Percentiles rank a stretch among this genome's conserved stretches.
Evolutionary conservation across 305 asterid genomes (phyloP).

Genomic region (Plantago lanceolata): DNA sequence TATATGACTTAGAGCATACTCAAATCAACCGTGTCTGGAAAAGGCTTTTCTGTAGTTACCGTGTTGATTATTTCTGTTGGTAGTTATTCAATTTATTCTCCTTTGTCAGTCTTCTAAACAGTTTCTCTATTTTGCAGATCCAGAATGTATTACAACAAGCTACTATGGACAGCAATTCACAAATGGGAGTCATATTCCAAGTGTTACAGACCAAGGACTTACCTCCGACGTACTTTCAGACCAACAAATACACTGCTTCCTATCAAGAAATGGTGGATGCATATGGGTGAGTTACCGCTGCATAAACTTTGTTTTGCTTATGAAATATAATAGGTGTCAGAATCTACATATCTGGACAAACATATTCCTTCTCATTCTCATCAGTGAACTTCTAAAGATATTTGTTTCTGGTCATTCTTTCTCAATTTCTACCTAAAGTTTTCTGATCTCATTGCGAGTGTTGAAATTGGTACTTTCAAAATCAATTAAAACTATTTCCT

Average conservation of each 20-base stretch:
- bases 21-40: neutral
- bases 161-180: constrained; percentile 42
- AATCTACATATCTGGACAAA: neutral
- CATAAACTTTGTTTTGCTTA: neutral
- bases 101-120: neutral
- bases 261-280: constrained; percentile 58
- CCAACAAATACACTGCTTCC: constrained; percentile 48
- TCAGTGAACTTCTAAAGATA: neutral
- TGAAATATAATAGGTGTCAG: neutral
- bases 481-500: constrained; percentile 10
- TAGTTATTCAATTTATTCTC: neutral
- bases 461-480: constrained; percentile 22
- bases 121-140: constrained; percentile 34
- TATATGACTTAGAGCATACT: no score
- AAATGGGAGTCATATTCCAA: constrained; percentile 45
- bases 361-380: neutral
- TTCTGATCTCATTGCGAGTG: neutral
- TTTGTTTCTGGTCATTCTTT: neutral
- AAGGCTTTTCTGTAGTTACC: neutral
- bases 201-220: constrained; percentile 49
- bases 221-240: constrained; percentile 50
- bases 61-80: no score
- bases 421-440: neutral
- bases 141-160: constrained; percentile 39
- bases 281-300: constrained; percentile 42